Percentiles rank a stretch among this genome's conserved stretches.
Conservation (phyloP, 164 flowering plant species). For the Protea cynaroides region DNA sequence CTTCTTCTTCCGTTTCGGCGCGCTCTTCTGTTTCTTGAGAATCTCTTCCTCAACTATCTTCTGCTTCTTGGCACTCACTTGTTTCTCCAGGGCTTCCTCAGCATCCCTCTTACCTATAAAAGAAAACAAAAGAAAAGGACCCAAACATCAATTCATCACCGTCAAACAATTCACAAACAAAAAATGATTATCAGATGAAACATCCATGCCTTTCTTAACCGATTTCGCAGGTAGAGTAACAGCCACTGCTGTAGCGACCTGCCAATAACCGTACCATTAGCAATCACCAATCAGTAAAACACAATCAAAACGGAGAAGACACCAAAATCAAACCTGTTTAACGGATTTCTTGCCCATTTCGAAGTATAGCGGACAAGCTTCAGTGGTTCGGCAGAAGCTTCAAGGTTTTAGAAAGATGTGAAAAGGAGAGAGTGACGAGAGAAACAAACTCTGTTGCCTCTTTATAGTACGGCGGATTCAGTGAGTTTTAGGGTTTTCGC, state of each 20-base stretch:
- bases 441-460: not conserved
- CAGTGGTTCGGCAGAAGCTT: not conserved
- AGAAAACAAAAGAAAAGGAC: not conserved
- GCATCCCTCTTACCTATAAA: constrained; percentile 49
- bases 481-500: too few relatives aligned
- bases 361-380: not conserved
- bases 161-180: not conserved
- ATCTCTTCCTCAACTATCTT: constrained; percentile 33
- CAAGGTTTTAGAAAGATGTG: not conserved
- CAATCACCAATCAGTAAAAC: too few relatives aligned
- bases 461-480: not conserved
- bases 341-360: too few relatives aligned
- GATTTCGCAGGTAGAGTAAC: constrained; percentile 9
- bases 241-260: constrained; percentile 3
- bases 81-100: constrained; percentile 39
- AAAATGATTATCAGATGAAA: not conserved
- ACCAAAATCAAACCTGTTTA: too few relatives aligned
- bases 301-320: not conserved
- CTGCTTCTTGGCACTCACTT: constrained; percentile 46
- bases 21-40: constrained; percentile 11
- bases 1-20: constrained; percentile 22
- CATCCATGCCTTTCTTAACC: constrained; percentile 12
- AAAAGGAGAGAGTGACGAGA: not conserved
- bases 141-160: not conserved
- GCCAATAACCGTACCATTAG: not conserved